Conservation (phyloP, 2,329 filamentous ascomycete species). For the Clarireedia homoeocarpa region DNA sequence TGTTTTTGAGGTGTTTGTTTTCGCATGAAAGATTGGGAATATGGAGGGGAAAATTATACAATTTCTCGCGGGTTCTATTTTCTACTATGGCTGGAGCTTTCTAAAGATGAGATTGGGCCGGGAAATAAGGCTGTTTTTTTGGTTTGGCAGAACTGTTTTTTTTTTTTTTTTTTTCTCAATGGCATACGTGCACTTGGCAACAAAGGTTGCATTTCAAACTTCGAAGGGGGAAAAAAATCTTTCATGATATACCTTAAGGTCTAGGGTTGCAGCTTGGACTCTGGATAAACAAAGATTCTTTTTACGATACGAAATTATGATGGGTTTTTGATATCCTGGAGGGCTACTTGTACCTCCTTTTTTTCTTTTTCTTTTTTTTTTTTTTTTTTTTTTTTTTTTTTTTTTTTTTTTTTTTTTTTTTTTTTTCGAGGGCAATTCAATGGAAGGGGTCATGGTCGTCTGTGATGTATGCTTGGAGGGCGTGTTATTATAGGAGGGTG, state of each 20-base stretch:
- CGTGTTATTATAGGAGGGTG: no score
- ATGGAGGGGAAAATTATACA: not conserved
- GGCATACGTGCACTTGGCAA: not conserved
- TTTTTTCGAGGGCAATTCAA: no score
- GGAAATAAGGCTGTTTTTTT: not conserved
- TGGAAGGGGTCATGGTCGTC: no score
- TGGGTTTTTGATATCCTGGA: conserved; percentile 7
- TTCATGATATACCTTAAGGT: not conserved
- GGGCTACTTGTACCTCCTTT: no score
- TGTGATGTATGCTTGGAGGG: no score
- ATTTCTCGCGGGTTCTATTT: not conserved
- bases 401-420: no score
- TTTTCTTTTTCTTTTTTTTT: no score
- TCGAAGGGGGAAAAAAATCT: not conserved
- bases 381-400: no score
- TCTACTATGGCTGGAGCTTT: not conserved
- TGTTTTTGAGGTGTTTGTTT: not conserved
- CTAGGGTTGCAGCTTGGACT: conserved; percentile 6
- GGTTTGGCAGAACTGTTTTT: not conserved
- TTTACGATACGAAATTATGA: conserved; percentile 9
- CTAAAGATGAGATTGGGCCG: not conserved
- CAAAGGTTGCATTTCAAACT: not conserved
- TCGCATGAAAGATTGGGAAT: conserved; percentile 4
- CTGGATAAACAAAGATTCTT: conserved; percentile 4
- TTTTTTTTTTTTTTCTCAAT: not conserved